Evolutionary conservation across 495 filamentous ascomycete species (phyloP), one percentile per base, ranked within the genome.

Genomic region (Tuber calosporum): DNA sequence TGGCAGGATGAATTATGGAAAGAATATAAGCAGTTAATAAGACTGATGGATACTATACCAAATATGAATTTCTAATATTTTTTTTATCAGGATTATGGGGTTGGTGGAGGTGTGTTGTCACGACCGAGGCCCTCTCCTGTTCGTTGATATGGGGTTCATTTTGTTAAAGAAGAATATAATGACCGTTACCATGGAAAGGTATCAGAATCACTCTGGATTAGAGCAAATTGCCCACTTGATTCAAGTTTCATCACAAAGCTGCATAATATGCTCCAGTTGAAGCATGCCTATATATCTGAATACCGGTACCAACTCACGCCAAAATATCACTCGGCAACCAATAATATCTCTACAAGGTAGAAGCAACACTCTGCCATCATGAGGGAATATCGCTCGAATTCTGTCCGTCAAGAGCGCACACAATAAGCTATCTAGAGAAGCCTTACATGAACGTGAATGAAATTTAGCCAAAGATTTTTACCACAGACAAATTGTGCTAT

Each of bases 341-440:
- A 13, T 30, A 22, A 53, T 30, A n/a, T 62, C 53, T 34, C 53
- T 34, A 62, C 26, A 62, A 30, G 13, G 53, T 13, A 30, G 4
- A 13, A 15, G 53, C 26, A 62, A 62, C 26, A 62, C 53, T 26
- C 26, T 19, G 13, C 26, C 53, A 62, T 62, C 26, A 40, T 62
- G 26, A 62, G 26, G 13, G 15, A 62, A 62, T 62, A 62, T 30
- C 53, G 26, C 53, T 62, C 53, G 53, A 62, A 62, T 62, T 62
- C 53, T 62, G 53, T 62, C 53, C 30, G 26, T 34, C 53, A 62
- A 62, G 34, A 62, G 34, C 53, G 53, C 53, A 62, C 53, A 62
- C 53, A 62, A 62, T 62, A 62, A 62, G 53, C 53, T 62, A 34
- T 62, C 53, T 62, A 62, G 53, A 62, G 53, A 30, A 62, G 53